These are phyloP conservation scores for Xerocomellus amylosporus DNA, from an alignment of 768 basidiomycete species.

Conservation along the genomic window DNA sequence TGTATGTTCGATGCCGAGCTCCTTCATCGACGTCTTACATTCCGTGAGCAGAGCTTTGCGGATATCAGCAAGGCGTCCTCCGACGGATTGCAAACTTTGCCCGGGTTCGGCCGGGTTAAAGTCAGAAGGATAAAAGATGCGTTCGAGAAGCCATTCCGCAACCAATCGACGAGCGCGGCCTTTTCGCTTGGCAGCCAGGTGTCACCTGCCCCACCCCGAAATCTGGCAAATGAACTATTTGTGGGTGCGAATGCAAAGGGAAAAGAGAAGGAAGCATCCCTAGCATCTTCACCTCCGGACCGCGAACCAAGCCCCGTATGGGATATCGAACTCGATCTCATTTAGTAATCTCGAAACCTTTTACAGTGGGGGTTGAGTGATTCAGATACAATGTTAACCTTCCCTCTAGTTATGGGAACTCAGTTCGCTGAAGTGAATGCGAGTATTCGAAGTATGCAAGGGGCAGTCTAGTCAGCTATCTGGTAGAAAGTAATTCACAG, in stretches of 20 bases:
- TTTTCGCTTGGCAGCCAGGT: slow-evolving; percentile 33
- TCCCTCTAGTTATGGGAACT: not conserved
- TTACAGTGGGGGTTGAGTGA: not conserved
- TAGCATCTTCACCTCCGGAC: slow-evolving; percentile 1
- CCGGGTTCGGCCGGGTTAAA: slow-evolving; percentile 93
- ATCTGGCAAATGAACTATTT: not conserved
- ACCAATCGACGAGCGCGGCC: slow-evolving; percentile 52
- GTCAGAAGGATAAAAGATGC: slow-evolving; percentile 88
- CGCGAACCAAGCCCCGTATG: slow-evolving; percentile 56
- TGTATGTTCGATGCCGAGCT: slow-evolving; percentile 46
- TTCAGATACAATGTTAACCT: not conserved
- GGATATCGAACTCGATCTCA: slow-evolving; percentile 68
- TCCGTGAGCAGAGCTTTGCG: slow-evolving; percentile 68
- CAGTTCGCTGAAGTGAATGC: not conserved
- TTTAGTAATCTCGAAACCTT: slow-evolving; percentile 9
- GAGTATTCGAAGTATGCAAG: not conserved
- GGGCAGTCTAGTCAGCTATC: too few species aligned
- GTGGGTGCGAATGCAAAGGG: slow-evolving; percentile 3
- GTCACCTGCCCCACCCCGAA: not conserved
- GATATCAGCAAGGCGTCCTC: slow-evolving; percentile 71
- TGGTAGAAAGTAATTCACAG: too few species aligned
- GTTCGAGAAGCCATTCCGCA: slow-evolving; percentile 85
- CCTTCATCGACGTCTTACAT: not conserved
- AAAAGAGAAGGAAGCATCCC: slow-evolving; percentile 24
- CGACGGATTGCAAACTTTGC: slow-evolving; percentile 76